A percentile compares a stretch with the other conserved stretches of the same genome.
These are phyloP conservation scores for Dendrobium huoshanense DNA, from an alignment of 106 monocot species.

Conservation along the genomic window DNA sequence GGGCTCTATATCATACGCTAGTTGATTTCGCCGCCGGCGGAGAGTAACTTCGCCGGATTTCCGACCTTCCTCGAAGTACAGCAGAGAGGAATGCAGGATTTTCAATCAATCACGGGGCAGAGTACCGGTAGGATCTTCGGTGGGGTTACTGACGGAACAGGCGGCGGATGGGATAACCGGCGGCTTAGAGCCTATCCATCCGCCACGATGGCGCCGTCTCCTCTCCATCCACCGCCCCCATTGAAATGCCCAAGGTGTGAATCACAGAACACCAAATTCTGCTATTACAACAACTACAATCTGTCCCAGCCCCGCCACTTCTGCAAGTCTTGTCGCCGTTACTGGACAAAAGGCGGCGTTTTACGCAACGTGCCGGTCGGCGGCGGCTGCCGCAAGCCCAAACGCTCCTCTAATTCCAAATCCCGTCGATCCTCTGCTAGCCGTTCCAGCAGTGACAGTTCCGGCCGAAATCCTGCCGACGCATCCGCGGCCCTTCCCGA, in stretches of 20 bases:
- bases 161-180: not conserved
- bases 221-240: not conserved
- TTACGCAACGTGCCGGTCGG: slow-evolving; percentile 90
- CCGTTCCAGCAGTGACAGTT: slow-evolving; percentile 5
- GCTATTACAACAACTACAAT: slow-evolving; percentile 88
- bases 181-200: not conserved
- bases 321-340: slow-evolving; percentile 78
- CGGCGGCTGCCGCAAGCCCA: slow-evolving; percentile 68
- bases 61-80: not conserved
- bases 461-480: not conserved
- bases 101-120: slow-evolving; percentile 17
- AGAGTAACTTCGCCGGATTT: not conserved
- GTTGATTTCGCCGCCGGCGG: not conserved
- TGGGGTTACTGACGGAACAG: not conserved
- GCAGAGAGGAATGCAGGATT: slow-evolving; percentile 26
- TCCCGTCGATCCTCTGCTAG: slow-evolving; percentile 2
- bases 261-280: slow-evolving; percentile 69
- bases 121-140: slow-evolving; percentile 15
- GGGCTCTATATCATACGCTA: too few relatives aligned
- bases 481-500: not conserved
- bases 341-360: slow-evolving; percentile 86
- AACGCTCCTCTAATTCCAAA: slow-evolving; percentile 18
- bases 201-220: not conserved
- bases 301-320: slow-evolving; percentile 67
- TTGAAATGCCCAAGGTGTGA: slow-evolving; percentile 53